phyloP scores from a whole-genome alignment of 2,329 filamentous ascomycete genomes.

The Colletotrichum liaoningense region DNA sequence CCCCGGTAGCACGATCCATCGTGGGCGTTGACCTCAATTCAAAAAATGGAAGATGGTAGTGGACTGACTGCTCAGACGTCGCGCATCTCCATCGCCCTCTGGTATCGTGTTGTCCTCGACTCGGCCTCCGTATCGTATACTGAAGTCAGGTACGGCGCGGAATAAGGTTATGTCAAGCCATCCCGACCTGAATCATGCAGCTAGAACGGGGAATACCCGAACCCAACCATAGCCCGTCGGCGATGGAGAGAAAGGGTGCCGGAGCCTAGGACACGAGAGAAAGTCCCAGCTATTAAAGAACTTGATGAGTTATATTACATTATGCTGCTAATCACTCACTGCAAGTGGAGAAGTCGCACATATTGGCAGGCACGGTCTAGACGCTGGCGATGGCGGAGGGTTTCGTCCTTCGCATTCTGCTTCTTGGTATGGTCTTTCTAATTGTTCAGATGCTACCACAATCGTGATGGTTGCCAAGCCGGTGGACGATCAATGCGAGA shows the following conservation, averaged over 20 bases:
- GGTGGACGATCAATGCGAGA: constrained; percentile 5
- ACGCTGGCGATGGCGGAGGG: neutral
- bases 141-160: neutral
- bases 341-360: neutral
- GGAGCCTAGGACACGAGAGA: neutral
- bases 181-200: constrained; percentile 3
- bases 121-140: neutral
- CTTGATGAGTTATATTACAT: neutral
- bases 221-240: neutral
- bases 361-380: neutral
- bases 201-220: neutral
- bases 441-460: neutral
- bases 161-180: neutral
- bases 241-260: neutral
- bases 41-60: neutral
- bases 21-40: neutral
- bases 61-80: neutral
- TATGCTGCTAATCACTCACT: no score
- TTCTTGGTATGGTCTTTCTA: neutral
- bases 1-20: neutral
- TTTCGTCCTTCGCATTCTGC: neutral
- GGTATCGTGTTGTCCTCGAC: neutral
- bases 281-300: neutral
- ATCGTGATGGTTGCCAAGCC: neutral
- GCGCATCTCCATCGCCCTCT: neutral